Evolutionary conservation across 305 asterid genomes (phyloP).

Genomic region (Fraxinus floribunda): DNA sequence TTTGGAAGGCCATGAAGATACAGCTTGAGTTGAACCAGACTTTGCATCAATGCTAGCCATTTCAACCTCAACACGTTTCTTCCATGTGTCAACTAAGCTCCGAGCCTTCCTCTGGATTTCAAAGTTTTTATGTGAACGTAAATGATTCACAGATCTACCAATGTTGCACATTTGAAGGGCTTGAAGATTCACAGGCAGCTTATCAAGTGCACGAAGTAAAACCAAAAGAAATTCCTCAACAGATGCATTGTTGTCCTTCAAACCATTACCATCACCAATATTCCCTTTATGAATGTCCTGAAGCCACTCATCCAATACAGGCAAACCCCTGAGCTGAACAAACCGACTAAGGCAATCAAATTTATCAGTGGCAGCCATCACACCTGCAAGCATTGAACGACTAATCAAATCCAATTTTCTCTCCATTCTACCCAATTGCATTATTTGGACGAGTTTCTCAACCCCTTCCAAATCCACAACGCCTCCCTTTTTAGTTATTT

Average conservation of each 20-base stretch:
- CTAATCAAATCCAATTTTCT: constrained; percentile 60
- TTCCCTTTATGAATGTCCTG: constrained; percentile 85
- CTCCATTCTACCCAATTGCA: constrained; percentile 64
- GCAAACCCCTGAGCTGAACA: constrained; percentile 73
- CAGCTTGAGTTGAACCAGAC: constrained; percentile 50
- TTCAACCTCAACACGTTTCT: constrained; percentile 90
- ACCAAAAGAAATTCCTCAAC: constrained; percentile 74
- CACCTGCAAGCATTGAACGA: constrained; percentile 73
- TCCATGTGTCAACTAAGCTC: constrained; percentile 83
- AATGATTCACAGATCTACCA: constrained; percentile 81
- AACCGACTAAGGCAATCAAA: constrained; percentile 79
- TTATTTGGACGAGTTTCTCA: constrained; percentile 79
- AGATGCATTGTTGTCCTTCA: constrained; percentile 59
- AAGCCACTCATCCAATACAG: constrained; percentile 88
- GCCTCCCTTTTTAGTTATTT: constrained; percentile 73
- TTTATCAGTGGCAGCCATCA: constrained; percentile 75
- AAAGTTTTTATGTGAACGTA: constrained; percentile 67
- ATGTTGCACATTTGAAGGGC: constrained; percentile 80
- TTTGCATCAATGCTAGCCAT: constrained; percentile 63
- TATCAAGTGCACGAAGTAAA: constrained; percentile 79
- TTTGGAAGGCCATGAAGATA: constrained; percentile 59
- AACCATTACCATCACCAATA: constrained; percentile 43
- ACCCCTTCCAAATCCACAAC: constrained; percentile 75
- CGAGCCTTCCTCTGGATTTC: constrained; percentile 80
- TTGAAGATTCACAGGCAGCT: constrained; percentile 74